phyloP scores from a whole-genome alignment of 2,329 filamentous ascomycete genomes.

The Mollisia scopiformis region DNA sequence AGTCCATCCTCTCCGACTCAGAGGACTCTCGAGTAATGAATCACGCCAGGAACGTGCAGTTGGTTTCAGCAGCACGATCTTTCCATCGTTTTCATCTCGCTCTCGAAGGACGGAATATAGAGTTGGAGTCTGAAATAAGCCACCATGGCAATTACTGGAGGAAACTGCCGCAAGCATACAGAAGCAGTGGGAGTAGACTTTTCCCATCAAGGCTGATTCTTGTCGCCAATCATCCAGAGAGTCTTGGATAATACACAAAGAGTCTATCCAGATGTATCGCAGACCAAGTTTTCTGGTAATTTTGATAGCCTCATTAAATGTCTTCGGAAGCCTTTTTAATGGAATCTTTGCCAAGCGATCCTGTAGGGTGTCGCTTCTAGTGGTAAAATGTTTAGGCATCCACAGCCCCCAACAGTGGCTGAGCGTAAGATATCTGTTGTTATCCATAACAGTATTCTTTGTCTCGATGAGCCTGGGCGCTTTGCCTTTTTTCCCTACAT shows the following conservation, averaged over 20 bases:
- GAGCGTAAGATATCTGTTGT: constrained; percentile 10
- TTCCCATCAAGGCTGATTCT: constrained; percentile 21
- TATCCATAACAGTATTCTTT: background rate
- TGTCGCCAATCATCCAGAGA: constrained; percentile 21
- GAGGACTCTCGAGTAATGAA: background rate
- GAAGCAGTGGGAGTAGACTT: constrained; percentile 19
- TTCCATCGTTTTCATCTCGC: background rate
- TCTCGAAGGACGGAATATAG: background rate
- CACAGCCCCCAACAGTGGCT: constrained; percentile 14
- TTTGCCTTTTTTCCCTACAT: constrained; percentile 12
- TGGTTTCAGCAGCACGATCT: background rate
- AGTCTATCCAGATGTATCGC: constrained; percentile 19
- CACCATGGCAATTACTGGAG: constrained; percentile 1
- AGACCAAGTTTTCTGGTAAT: constrained; percentile 3
- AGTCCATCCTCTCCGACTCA: constrained; percentile 26
- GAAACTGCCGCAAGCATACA: constrained; percentile 18
- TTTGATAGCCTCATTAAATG: constrained; percentile 16
- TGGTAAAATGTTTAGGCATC: constrained; percentile 13
- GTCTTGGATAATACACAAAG: constrained; percentile 22
- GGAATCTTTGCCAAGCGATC: constrained; percentile 11
- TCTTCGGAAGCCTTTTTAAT: constrained; percentile 6
- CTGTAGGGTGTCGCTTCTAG: constrained; percentile 3
- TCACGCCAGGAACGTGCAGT: background rate
- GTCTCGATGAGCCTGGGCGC: constrained; percentile 10
- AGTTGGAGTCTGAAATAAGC: background rate